Evolutionary conservation across 805 yeast genomes (phyloP), one percentile per base, ranked within the genome.

Genomic region (Sugiyamaella americana): DNA sequence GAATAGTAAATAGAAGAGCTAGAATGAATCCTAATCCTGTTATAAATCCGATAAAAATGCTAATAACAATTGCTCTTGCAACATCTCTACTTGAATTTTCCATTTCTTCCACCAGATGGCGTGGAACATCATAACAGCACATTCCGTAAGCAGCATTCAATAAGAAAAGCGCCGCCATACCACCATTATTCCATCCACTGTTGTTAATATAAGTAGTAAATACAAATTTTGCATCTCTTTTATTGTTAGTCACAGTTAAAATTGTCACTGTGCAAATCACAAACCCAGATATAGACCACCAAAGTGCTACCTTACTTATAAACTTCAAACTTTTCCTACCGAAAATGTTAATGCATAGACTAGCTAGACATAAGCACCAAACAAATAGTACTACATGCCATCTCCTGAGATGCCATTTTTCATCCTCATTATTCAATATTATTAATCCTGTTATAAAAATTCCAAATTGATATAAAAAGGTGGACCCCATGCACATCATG

Each of bases 91-190:
- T 66, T 2, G 84, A 82, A 58, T 79, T 76, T 40, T 76, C 62
- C 53, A 80, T 72, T 56, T 80, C 85, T 63, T 79, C 86, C 5
- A 81, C 69, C 55, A 80, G 41, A 58, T 80, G 84, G 66, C 78
- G 78, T 1, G 84, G 81, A 20, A 81, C 74, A 58, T 80, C 85
- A 56, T 76, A 80, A 20, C 84, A 83, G 44, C 78, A 70, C 82
- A 80, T 77, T 29, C 78, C 75, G 37, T 45, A 51, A 13, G 55
- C 55, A n/a, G 49, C 39, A 29, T 51, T 52, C 30, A 51, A 29
- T n/a, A 47, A 37, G 22, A 50, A 23, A 21, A 50, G 42, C n/a
- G 43, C 41, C 18, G 43, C 48, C 51, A 50, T 50, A 8, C 53
- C 47, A 3, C 19, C 11, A 35, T 36, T 41, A 35, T 39, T 22